These are phyloP conservation scores for Hordeum marinum DNA, from an alignment of 176 grass and related monocot genomes.

Conservation along the genomic window DNA sequence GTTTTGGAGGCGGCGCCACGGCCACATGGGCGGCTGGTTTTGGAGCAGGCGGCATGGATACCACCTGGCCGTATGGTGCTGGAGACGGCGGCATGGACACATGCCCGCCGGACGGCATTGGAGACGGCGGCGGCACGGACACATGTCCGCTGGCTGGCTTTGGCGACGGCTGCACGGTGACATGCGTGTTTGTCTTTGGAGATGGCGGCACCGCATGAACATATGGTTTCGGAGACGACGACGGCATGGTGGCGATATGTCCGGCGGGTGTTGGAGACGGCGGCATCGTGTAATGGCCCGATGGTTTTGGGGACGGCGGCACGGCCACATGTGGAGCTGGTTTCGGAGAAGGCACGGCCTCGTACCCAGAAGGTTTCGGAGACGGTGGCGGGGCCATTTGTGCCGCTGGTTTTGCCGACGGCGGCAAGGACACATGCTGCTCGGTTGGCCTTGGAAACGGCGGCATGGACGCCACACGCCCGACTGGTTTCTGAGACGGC, in stretches of 20 bases:
- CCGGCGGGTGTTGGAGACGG: not conserved
- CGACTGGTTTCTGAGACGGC: not conserved
- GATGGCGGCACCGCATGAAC: not conserved
- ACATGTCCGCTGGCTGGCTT: not conserved
- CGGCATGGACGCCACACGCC: not conserved
- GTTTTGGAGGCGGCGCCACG: not conserved
- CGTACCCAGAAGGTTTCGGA: not conserved
- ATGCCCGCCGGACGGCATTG: no score
- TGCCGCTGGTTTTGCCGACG: not conserved
- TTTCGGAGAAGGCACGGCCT: not conserved
- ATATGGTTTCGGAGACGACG: not conserved
- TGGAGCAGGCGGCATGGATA: not conserved
- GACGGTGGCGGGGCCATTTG: not conserved
- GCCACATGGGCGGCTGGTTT: not conserved
- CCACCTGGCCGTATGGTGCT: not conserved
- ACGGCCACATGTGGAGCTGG: not conserved
- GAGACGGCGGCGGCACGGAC: not conserved
- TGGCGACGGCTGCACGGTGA: not conserved
- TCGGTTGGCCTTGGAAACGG: not conserved
- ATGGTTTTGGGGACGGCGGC: not conserved
- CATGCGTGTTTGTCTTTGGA: not conserved
- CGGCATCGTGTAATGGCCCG: not conserved
- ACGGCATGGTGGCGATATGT: not conserved
- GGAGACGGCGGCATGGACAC: not conserved
- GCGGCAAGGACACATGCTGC: not conserved